Percentiles rank a stretch among this genome's conserved stretches.
Evolutionary conservation across 331 rosid genomes (phyloP).

Genomic region (Phaseolus coccineus): DNA sequence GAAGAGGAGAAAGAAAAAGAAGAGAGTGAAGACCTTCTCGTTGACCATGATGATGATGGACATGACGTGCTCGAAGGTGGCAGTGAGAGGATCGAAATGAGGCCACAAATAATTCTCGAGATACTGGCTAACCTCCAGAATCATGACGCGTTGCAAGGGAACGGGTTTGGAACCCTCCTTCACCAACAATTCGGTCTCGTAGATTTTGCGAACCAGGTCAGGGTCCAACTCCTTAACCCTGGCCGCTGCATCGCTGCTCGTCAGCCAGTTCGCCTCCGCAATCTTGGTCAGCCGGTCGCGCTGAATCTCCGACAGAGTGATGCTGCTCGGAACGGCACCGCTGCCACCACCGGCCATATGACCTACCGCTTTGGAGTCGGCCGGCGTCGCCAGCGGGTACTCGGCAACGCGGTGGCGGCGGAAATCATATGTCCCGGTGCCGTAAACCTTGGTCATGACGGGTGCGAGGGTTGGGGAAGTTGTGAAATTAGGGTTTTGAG

Average conservation of each 20-base stretch:
- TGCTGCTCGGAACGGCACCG: slow-evolving; percentile 63
- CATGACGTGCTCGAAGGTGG: slow-evolving; percentile 93
- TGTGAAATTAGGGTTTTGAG: slow-evolving; percentile 29
- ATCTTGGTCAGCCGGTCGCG: slow-evolving; percentile 88
- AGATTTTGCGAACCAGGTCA: slow-evolving; percentile 76
- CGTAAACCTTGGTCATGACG: slow-evolving; percentile 84
- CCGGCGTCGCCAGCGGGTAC: slow-evolving; percentile 67
- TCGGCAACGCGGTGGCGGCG: slow-evolving; percentile 97
- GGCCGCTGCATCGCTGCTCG: slow-evolving; percentile 45
- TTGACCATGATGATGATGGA: slow-evolving; percentile 92
- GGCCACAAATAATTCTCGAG: slow-evolving; percentile 92
- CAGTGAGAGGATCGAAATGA: slow-evolving; percentile 70
- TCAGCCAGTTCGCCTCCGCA: slow-evolving; percentile 83
- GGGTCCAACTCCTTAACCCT: slow-evolving; percentile 60
- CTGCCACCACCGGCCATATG: slow-evolving; percentile 53
- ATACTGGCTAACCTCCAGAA: slow-evolving; percentile 93
- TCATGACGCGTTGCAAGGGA: slow-evolving; percentile 93
- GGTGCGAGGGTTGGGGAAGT: not conserved
- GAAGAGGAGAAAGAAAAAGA: not conserved
- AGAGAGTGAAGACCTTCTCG: slow-evolving; percentile 69
- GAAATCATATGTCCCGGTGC: slow-evolving; percentile 86
- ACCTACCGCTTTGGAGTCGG: slow-evolving; percentile 53
- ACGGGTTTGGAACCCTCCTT: slow-evolving; percentile 79
- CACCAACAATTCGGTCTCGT: slow-evolving; percentile 71
- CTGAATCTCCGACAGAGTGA: slow-evolving; percentile 88